Evolutionary conservation across 2,329 filamentous ascomycete species (phyloP), one percentile per base, ranked within the genome.

Genomic region (Penicillium sp.): DNA sequence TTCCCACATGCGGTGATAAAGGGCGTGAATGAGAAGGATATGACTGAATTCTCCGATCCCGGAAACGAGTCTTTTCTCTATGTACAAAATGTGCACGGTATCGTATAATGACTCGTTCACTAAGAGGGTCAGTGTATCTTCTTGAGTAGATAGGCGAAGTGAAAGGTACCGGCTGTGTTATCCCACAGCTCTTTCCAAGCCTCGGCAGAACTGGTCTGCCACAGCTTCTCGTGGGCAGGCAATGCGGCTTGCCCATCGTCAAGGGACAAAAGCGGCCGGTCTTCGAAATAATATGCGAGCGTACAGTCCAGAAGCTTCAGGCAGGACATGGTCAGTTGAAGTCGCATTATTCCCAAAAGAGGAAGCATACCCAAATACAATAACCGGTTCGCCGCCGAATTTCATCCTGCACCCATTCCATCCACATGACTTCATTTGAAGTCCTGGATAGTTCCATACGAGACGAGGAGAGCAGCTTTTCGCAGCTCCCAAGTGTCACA

Each of bases 1-100:
- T 44, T 77, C 72, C 70, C 74, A 76, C 40, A 72, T 73, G 31
- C 74, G 67, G 22, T 70, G 71, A 44, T 75, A 77, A 7, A 79
- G 65, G 4, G 74, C 75, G 54, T 77, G 75, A 20, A 78, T 69
- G 14, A 76, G 64, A 7, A 79, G 59, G 20, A 73, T 66, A 9
- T 74, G 69, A 27, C 72, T 72, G 47, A 78, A 75, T 34, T 78
- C 75, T 14, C 74, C 73, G 27, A 73, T 69, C 13, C 65, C 66
- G 1, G 65, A 55, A 8, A 71, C 63, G 6, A 77, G 57, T 28
- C 60, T 64, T 54, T 78, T 78, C 51, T 77, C 73, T 18, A 76
- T 67, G 53, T 77, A 78, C 2, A 77, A 53, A 3, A 66, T 66
- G 40, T 76, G 68, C 10, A 76, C 61, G 1, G 73, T 71, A 36